These are phyloP conservation scores for Dictyostelium brefeldianum DNA, from an alignment of 78 protist genomes.

Conservation along the genomic window DNA sequence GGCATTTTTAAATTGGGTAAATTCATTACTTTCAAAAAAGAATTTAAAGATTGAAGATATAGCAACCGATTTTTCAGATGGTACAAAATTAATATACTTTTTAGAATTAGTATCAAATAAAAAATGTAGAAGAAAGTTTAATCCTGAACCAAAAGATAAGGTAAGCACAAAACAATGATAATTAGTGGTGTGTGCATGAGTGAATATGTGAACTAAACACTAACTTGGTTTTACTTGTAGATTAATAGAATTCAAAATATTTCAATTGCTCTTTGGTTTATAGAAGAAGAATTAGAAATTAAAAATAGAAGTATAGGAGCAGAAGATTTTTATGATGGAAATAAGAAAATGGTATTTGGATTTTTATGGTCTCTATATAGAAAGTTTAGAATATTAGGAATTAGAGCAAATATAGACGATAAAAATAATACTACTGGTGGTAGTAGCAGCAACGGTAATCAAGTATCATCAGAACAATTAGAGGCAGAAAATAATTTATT, in stretches of 20 bases:
- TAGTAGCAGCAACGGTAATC: not conserved
- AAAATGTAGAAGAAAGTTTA: slow-evolving; percentile 53
- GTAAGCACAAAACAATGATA: not conserved
- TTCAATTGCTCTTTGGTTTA: slow-evolving; percentile 64
- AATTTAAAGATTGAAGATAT: slow-evolving; percentile 54
- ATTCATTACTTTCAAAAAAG: slow-evolving; percentile 48
- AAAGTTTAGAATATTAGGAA: slow-evolving; percentile 79
- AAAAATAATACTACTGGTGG: not conserved
- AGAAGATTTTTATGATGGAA: slow-evolving; percentile 81
- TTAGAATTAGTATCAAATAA: slow-evolving; percentile 51
- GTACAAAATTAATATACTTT: slow-evolving; percentile 65
- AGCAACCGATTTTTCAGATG: slow-evolving; percentile 60
- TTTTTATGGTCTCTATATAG: slow-evolving; percentile 81
- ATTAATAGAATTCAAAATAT: slow-evolving; percentile 79
- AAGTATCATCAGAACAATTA: not conserved
- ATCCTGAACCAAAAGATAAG: slow-evolving; percentile 77
- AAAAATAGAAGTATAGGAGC: slow-evolving; percentile 77
- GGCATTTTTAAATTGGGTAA: slow-evolving; percentile 88
- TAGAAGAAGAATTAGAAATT: slow-evolving; percentile 58
- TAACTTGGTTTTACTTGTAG: not conserved
- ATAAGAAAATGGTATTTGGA: slow-evolving; percentile 84
- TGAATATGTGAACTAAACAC: too few relatives aligned
- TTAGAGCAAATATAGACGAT: slow-evolving; percentile 15
- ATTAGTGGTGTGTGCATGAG: too few relatives aligned
- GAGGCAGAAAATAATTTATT: slow-evolving; percentile 76